These are phyloP conservation scores for Malassezia sympodialis DNA, from an alignment of 1,284 basidiomycete genomes.

Conservation along the genomic window DNA sequence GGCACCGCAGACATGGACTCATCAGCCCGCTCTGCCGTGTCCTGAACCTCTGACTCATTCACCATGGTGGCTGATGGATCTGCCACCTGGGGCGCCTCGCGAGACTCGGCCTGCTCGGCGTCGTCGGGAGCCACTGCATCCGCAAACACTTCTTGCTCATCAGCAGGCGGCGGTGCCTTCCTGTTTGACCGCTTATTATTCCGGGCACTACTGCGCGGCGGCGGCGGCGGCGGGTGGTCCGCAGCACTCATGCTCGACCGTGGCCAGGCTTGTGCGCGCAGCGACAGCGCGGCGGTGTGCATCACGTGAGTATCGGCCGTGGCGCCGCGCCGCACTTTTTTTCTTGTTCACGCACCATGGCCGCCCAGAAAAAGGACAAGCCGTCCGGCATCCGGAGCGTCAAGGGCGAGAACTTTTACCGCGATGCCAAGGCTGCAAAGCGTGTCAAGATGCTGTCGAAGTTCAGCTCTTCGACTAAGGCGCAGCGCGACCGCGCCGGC, in stretches of 20 bases:
- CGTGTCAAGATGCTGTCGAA: constrained; percentile 44
- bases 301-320: neutral
- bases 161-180: neutral
- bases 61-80: neutral
- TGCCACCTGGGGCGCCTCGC: no score
- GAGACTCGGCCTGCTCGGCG: neutral
- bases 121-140: constrained; percentile 1
- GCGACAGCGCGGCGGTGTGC: neutral
- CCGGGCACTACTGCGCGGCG: constrained; percentile 13
- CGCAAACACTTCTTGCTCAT: neutral
- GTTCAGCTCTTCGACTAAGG: constrained; percentile 39
- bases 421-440: constrained; percentile 46
- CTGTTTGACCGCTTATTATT: neutral
- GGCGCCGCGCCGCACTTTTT: neutral
- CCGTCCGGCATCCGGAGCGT: constrained; percentile 22
- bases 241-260: constrained; percentile 1
- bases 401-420: constrained; percentile 47
- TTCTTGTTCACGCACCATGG: constrained; percentile 22
- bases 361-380: constrained; percentile 22
- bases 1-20: no score
- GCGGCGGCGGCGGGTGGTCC: constrained; percentile 8
- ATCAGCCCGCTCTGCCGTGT: neutral
- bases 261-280: neutral
- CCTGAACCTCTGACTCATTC: neutral
- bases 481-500: constrained; percentile 42